Evolutionary conservation across 2,329 filamentous ascomycete species (phyloP), one percentile per base, ranked within the genome.

Genomic region (Rutstroemia sydowiana): DNA sequence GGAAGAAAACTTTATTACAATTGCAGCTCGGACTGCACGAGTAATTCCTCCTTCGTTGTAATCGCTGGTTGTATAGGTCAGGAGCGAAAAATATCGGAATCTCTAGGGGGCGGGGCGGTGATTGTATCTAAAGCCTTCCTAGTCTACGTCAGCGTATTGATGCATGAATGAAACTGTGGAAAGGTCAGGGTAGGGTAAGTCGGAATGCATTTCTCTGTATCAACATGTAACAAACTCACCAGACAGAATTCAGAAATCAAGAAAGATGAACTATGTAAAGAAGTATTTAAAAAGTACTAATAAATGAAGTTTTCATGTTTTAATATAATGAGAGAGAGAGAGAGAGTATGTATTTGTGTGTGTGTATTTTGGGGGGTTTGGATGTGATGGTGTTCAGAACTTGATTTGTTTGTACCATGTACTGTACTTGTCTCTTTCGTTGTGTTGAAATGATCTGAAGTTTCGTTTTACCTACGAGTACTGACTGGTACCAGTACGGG

Each of bases 131-230:
- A 54, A 56, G 13, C 39, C 52, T 56, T 55, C 57, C 58, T 64
- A 62, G 60, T 62, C 60, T 62, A 65, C 62, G 63, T 65, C 61
- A 65, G 63, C 59, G 58, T 58, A 62, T 59, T 53, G 54, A 55
- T 55, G 34, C 41, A 59, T 52, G 59, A 55, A 52, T 60, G 55
- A 60, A 59, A 59, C 54, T 46, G 39, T 20, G 23, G 39, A 42
- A 42, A 8, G 23, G 18, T 26, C 39, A 42, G 39, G 18, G 21
- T 39, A 23, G 21, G 10, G 18, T 20, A 46, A 40, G 42, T 30
- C 30, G 43, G 48, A 30, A 50, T 36, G 21, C 30, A 49, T 42
- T 41, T 23, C 43, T 37, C 40, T 30, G 20, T 37, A 13, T 46
- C 14, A 28, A 46, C 23, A 37, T 45, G n/a, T 8, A 39, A 23